Conservation (phyloP, 345 rosid genomes). For the Combretum micranthum region DNA sequence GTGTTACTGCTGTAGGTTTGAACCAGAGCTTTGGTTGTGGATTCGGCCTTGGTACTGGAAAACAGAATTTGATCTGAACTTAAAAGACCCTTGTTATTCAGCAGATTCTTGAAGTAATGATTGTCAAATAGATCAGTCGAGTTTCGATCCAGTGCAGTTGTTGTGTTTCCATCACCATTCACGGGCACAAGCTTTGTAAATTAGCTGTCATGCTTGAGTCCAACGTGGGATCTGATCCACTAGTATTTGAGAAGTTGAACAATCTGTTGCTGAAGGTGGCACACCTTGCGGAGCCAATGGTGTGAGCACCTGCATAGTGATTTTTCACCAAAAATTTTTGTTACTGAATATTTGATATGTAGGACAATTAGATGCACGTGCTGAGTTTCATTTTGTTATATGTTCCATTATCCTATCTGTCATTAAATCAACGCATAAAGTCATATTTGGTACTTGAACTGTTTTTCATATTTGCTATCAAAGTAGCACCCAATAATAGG, state of each 20-base stretch:
- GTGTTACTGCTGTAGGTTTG: constrained; percentile 32
- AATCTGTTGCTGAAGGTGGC: constrained; percentile 42
- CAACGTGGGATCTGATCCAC: constrained; percentile 41
- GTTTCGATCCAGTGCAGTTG: constrained; percentile 42
- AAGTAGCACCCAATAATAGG: too few species aligned
- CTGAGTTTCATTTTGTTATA: too few species aligned
- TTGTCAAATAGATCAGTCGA: constrained; percentile 52
- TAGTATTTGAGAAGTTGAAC: constrained; percentile 37
- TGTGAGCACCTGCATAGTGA: constrained; percentile 42
- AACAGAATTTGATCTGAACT: constrained; percentile 54
- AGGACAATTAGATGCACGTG: background rate
- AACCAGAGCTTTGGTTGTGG: constrained; percentile 47
- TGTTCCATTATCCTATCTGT: too few species aligned
- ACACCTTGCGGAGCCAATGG: constrained; percentile 64
- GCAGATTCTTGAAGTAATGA: constrained; percentile 52
- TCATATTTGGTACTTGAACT: too few species aligned
- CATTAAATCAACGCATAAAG: too few species aligned
- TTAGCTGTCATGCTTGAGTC: constrained; percentile 32
- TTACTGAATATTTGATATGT: background rate
- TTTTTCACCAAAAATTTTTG: background rate
- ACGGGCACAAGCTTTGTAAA: constrained; percentile 46
- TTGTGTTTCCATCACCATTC: constrained; percentile 36
- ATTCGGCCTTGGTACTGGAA: constrained; percentile 36
- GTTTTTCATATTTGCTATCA: too few species aligned
- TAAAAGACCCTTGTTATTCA: constrained; percentile 45